Base-by-base conservation (phyloP, 805 yeast genomes). In the Candida orba region DNA sequence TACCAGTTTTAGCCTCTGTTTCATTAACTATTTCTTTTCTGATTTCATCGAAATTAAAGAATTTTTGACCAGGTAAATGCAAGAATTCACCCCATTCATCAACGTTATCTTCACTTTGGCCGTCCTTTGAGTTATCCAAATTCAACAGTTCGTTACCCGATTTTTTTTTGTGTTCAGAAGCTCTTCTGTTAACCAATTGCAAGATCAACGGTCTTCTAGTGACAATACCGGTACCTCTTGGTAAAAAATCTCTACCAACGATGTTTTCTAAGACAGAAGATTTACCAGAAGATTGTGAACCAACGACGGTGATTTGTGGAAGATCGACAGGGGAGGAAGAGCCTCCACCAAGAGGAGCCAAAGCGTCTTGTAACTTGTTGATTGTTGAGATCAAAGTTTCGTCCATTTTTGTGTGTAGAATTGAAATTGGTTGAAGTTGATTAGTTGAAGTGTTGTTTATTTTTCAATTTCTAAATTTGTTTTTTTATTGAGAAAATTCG, bases 51-150 rank as follows among this genome's bases (percentile, higher is more conserved):
- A 93, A 93, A 61, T 88, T 85, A 69, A 73, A 84, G 68, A 86
- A 84, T 63, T 85, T 81, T 68, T 87, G 81, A 45, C 86, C 87
- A 34, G 97, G 98, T 41, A 85, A 68, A 63, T 93, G 98, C 52
- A 91, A 73, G 64, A 93, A 93, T 65, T 93, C 99, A 49, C 99
- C 99, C 97, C 98, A 93, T 69, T 91, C 99, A 44, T 72, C 82
- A 34, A 71, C 73, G 58, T 83, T 84, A 64, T 84, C 84, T 60
- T 84, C 93, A 13, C 79, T 69, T 55, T 66, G 72, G 18, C 62
- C 62, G 36, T 72, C 69, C 39, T 70, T 69, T 25, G 78, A 77
- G 18, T 67, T 27, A 13, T 27, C 67, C 40, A 75, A 60, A 47
- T 72, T 68, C 25, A 61, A 42, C 24, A 63, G 51, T 36, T 62